These are phyloP conservation scores for Hymenoscyphus linearis DNA, from an alignment of 2,329 filamentous ascomycete genomes.

Conservation along the genomic window DNA sequence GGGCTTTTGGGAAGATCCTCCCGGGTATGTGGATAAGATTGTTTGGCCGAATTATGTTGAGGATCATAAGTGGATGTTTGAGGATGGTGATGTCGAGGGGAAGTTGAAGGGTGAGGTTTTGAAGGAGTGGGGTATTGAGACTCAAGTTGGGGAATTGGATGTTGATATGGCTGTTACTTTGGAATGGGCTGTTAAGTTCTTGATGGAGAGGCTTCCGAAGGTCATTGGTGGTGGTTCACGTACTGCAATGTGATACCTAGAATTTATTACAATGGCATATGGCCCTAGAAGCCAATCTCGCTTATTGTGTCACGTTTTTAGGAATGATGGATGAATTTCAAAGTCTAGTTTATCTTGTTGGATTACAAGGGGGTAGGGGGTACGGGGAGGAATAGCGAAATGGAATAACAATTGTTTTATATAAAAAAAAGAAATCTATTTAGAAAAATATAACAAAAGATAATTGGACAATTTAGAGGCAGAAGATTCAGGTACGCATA, in stretches of 20 bases:
- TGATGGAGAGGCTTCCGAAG: conserved; percentile 42
- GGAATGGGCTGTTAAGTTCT: conserved; percentile 61
- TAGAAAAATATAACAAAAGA: too few relatives aligned
- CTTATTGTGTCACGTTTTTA: not conserved
- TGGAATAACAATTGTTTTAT: too few relatives aligned
- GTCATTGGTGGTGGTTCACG: conserved; percentile 5
- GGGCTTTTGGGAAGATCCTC: conserved; percentile 93
- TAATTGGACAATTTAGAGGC: too few relatives aligned
- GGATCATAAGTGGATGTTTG: conserved; percentile 77
- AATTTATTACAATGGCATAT: not conserved
- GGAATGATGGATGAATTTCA: not conserved
- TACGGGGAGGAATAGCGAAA: too few relatives aligned
- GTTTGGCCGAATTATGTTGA: conserved; percentile 94
- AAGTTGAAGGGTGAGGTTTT: conserved; percentile 44
- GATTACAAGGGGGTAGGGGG: too few relatives aligned
- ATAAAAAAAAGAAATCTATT: too few relatives aligned
- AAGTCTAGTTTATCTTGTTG: too few relatives aligned
- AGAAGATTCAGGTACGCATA: too few relatives aligned
- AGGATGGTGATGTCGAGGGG: conserved; percentile 58
- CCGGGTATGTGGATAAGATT: conserved; percentile 86
- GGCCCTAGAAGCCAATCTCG: not conserved
- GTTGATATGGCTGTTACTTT: conserved; percentile 57
- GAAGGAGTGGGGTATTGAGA: conserved; percentile 40
- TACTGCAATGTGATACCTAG: not conserved
- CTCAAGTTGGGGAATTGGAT: conserved; percentile 45